Base-by-base conservation (phyloP, 192 early-diverging fungal genomes). In the Coemansia sp. region DNA sequence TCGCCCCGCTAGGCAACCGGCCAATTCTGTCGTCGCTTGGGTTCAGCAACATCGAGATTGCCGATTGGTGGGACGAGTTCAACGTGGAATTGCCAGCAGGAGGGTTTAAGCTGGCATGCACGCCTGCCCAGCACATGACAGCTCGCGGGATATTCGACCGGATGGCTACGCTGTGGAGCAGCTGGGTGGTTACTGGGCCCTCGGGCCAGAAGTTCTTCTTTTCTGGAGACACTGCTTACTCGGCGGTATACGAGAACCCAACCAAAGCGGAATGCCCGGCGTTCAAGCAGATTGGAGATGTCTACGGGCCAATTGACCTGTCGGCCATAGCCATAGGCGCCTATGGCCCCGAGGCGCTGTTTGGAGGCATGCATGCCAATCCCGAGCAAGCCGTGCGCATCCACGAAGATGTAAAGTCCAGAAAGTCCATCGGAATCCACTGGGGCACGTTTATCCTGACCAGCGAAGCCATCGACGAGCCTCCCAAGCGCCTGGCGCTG, bases 381-480 rank as follows among this genome's bases (percentile, higher is more conserved):
- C 88, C 90, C 3, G 85, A 89, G 52, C 90, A 92, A 57, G 86
- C 90, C 4, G 87, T 92, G 5, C 65, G 85, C 9, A 76, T 94
- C 21, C 93, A 94, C 57, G 69, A 84, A 53, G 89, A 92, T 54
- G 69, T 91, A 38, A 50, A 73, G 32, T 84, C 86, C 11, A 82
- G 78, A 49, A 80, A 80, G 20, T 83, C 80, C 10, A 70, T 92
- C 21, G 90, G 83, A 8, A 90, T 93, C 64, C 93, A 94, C 59
- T 93, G 90, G 90, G 90, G 90, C 8, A 90, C 89, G 11, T 94
- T 88, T 82, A 53, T 81, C 3, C 71, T 93, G 54, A 90, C 88
- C 9, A 76, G 78, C 47, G 91, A 91, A 58, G 75, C 79, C 11
- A 60, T 84, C 5, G 80, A 66, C 34, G 89, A 89, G 56, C 91